Evolutionary conservation across 805 yeast genomes (phyloP), one percentile per base, ranked within the genome.

Genomic region (Scheffersomyces ergatensis): DNA sequence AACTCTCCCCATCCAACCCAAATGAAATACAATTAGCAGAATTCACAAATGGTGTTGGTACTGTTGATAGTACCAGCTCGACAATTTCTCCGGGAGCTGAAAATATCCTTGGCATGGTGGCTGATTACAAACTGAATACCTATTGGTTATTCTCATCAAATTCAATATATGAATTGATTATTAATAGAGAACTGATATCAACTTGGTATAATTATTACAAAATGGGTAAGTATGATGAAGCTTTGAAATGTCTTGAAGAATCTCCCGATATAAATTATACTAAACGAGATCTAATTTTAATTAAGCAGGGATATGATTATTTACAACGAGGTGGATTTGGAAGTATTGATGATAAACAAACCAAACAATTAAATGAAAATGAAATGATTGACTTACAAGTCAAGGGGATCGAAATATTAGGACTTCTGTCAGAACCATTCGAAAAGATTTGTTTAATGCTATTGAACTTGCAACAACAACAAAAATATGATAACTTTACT

Each of bases 141-240:
- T 85, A 69, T 50, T 93, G 99, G 99, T 60, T 85, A 3, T 87
- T 69, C 51, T 78, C 93, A 0, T 60, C 65, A 11, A 54, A 63
- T 4, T 71, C 70, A 36, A 78, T 93, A 8, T 85, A 75, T 55
- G 99, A 93, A 57, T 62, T 93, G 5, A 72, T 83, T 8, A 67
- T 87, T 11, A 74, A 74, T 26, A 76, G 84, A 53, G 97, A 92
- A 58, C 70, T 81, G 4, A 66, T 74, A 4, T 85, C 85, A 19
- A 81, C 90, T 2, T 88, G 97, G 96, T 76, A 75, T 40, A 53
- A 64, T 31, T 65, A 59, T 47, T 65, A 53, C 42, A 58, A 55
- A 40, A 48, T 65, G 56, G 69, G 69, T 2, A 59, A 76, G 42
- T 92, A 72, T 58, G 86, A 83, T 14, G 79, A 78, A 34, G 96